Percentiles rank a stretch among this genome's conserved stretches.
phyloP scores from a whole-genome alignment of 2,329 filamentous ascomycete genomes.

The Setomelanomma holmii region DNA sequence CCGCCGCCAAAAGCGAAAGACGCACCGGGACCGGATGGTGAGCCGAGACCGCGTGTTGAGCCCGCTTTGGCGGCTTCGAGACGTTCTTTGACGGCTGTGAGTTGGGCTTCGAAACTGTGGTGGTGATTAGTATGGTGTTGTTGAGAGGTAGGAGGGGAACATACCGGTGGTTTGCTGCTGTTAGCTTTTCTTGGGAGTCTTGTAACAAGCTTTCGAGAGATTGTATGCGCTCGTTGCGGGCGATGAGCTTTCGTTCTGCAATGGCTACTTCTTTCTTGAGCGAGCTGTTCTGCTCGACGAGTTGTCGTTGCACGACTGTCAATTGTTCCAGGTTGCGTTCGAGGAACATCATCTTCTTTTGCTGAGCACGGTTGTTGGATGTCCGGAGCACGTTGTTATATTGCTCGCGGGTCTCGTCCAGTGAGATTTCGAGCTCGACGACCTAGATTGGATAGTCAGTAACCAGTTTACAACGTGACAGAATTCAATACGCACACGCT shows the following conservation, averaged over 20 bases:
- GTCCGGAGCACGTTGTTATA: conserved; percentile 98
- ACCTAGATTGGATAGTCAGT: conserved; percentile 55
- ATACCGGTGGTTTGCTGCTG: conserved; percentile 97
- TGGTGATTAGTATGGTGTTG: conserved; percentile 7
- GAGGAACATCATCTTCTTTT: conserved; percentile 99
- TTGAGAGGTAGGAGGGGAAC: too few relatives aligned
- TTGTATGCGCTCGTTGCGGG: conserved; percentile 94
- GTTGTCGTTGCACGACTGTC: conserved; percentile 94
- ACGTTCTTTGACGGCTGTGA: conserved; percentile 96
- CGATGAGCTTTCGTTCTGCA: conserved; percentile 95
- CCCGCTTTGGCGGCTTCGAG: conserved; percentile 94
- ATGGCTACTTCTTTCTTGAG: conserved; percentile 99
- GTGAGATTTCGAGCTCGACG: conserved; percentile 95
- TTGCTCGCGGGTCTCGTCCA: conserved; percentile 97
- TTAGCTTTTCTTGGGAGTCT: conserved; percentile 98
- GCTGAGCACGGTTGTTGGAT: conserved; percentile 96
- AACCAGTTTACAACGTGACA: conserved; percentile 12
- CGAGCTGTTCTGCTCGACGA: conserved; percentile 91
- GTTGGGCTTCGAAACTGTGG: conserved; percentile 90
- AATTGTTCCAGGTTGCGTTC: conserved; percentile 98
- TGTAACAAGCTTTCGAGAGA: conserved; percentile 90
- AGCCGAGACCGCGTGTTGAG: conserved; percentile 81
- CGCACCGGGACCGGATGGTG: conserved; percentile 60
- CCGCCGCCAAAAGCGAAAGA: conserved; percentile 72
- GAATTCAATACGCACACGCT: conserved; percentile 66